These are phyloP conservation scores for Panaeolus cyanescens DNA, from an alignment of 768 basidiomycete species.

Conservation along the genomic window DNA sequence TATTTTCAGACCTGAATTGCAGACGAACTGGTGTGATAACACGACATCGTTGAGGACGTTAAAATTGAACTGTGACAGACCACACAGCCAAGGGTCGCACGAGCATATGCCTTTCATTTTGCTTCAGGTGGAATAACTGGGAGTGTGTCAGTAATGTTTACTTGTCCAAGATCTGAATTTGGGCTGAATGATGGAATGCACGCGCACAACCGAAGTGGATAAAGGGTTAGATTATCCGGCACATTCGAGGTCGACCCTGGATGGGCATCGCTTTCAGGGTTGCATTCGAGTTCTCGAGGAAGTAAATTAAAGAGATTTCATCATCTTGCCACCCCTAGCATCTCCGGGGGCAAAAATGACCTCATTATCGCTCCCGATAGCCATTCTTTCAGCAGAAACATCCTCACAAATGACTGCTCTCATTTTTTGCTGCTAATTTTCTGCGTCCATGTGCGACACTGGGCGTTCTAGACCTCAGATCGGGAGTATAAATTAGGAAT, in stretches of 20 bases:
- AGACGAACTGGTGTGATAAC: too few relatives aligned
- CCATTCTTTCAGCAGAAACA: not conserved
- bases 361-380: not conserved
- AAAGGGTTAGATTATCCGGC: slow-evolving; percentile 18
- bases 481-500: not conserved
- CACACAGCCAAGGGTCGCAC: slow-evolving; percentile 19
- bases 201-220: slow-evolving; percentile 19
- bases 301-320: not conserved
- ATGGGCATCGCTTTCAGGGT: slow-evolving; percentile 20
- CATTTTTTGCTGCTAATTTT: not conserved
- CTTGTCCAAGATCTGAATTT: slow-evolving; percentile 15
- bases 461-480: not conserved
- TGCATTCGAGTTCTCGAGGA: slow-evolving; percentile 2
- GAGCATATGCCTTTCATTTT: slow-evolving; percentile 13
- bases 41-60: too few relatives aligned
- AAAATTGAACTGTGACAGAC: not conserved
- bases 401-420: not conserved
- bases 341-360: not conserved
- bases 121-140: slow-evolving; percentile 19
- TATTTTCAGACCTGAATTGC: not conserved
- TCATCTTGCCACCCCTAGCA: not conserved
- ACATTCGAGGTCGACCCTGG: slow-evolving; percentile 12
- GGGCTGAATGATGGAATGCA: slow-evolving; percentile 17
- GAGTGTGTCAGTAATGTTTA: slow-evolving; percentile 17
- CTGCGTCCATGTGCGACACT: too few relatives aligned